Base-by-base conservation (phyloP, 2,329 filamentous ascomycete species). In the Fusarium redolens region DNA sequence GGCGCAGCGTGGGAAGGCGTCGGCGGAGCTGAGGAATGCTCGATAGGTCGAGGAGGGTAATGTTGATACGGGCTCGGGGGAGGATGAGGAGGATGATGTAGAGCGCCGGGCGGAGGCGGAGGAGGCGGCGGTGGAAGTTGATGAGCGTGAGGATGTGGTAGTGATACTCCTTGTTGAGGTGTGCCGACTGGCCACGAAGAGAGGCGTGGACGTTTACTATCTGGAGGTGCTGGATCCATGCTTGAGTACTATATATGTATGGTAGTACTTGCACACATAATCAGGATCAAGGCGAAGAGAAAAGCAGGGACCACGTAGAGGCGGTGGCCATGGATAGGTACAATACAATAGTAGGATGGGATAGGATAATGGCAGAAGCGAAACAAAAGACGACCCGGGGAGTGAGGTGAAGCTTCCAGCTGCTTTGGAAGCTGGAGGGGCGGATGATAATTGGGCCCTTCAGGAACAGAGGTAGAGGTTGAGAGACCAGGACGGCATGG, bases 141-240 rank as follows among this genome's bases (percentile, higher is more conserved):
- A 65, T 77, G 80, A 75, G 75, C 74, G 63, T 77, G 80, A 75
- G 77, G 75, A 63, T 76, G 75, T 51, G 85, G 85, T 69, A 87
- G 81, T 73, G 86, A 85, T 77, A 85, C 81, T 82, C 84, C 82
- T 82, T 83, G 84, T 80, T 83, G 84, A 75, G 82, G 81, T 80
- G 83, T 82, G 79, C 85, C 84, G 69, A 81, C 84, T 79, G 86
- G 83, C 85, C 86, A 86, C 79, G 84, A 80, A 55, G 81, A 73
- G 75, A 90, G 83, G 83, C 89, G 88, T 80, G 86, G 86, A 79
- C 89, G 88, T 85, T 91, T 91, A 79, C 81, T 83, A 78, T 90
- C 88, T 78, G 87, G 87, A 82, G 81, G 86, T 82, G 84, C 86
- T 84, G 83, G 83, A 83, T 91, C 89, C 89, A 91, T 91, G 85